These are phyloP conservation scores for Vicia faba DNA, from an alignment of 306 rosid genomes.

Conservation along the genomic window DNA sequence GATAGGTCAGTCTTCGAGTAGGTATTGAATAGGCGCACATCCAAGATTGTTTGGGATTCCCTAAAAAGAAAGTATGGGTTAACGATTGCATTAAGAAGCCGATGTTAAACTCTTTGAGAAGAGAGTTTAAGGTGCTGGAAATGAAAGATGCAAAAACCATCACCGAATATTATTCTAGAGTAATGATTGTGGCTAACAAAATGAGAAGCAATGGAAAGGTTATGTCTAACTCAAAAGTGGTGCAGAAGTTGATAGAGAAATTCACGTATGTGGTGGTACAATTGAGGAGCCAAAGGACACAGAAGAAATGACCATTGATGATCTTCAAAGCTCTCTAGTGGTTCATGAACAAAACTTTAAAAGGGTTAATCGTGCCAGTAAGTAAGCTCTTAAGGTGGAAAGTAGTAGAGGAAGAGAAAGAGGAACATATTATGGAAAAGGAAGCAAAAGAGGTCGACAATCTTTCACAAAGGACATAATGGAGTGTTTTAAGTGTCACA, in stretches of 20 bases:
- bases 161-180: neutral
- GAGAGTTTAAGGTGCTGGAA: neutral
- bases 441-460: too few species aligned
- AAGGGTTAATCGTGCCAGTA: neutral
- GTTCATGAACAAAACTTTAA: neutral
- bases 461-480: too few species aligned
- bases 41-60: neutral
- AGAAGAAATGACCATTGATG: too few species aligned
- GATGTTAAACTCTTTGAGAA: neutral
- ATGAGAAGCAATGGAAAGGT: too few species aligned
- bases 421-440: too few species aligned
- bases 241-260: too few species aligned
- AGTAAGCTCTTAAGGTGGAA: slow-evolving; percentile 4
- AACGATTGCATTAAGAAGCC: neutral
- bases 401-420: neutral
- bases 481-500: too few species aligned
- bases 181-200: neutral
- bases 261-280: too few species aligned
- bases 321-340: neutral
- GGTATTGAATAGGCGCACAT: neutral
- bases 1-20: slow-evolving; percentile 3
- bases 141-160: neutral
- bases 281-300: too few species aligned
- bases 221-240: too few species aligned
- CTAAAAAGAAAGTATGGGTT: neutral